phyloP scores from a whole-genome alignment of 768 basidiomycete species.

The Macrolepiota fuliginosa region DNA sequence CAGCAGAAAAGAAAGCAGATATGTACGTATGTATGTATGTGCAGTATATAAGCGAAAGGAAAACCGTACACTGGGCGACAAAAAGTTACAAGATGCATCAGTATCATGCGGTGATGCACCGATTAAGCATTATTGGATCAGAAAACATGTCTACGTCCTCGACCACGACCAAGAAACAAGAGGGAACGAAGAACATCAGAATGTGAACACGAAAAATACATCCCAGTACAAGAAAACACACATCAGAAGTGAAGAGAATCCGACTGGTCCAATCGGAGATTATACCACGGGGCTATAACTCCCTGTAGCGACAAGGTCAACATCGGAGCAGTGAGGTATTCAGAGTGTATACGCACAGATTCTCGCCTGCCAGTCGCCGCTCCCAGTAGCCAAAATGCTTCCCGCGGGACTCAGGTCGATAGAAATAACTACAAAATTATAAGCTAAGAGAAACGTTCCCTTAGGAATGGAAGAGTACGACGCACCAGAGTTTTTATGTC shows the following conservation, averaged over 20 bases:
- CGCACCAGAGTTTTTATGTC: constrained; percentile 27
- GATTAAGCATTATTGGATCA: background rate
- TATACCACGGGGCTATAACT: constrained; percentile 12
- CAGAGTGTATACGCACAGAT: constrained; percentile 25
- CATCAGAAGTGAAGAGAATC: background rate
- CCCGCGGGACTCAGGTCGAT: constrained; percentile 32
- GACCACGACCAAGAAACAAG: background rate
- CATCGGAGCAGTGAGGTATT: too few relatives aligned
- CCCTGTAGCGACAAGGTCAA: background rate
- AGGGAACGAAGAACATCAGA: background rate
- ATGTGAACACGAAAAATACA: background rate
- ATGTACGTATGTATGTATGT: background rate
- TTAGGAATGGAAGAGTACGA: background rate
- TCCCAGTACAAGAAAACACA: background rate
- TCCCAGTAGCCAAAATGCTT: constrained; percentile 31
- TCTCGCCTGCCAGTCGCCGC: constrained; percentile 32
- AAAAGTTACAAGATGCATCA: background rate
- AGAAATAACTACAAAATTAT: constrained; percentile 24
- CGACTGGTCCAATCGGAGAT: background rate
- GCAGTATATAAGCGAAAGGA: background rate
- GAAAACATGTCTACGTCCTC: background rate
- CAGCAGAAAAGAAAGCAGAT: background rate
- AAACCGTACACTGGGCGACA: background rate
- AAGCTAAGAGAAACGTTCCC: background rate
- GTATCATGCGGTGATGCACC: too few relatives aligned